Percentiles rank a stretch among this genome's conserved stretches.
These are phyloP conservation scores for Paracoccidioides lutzii DNA, from an alignment of 2,329 filamentous ascomycete genomes.

Conservation along the genomic window DNA sequence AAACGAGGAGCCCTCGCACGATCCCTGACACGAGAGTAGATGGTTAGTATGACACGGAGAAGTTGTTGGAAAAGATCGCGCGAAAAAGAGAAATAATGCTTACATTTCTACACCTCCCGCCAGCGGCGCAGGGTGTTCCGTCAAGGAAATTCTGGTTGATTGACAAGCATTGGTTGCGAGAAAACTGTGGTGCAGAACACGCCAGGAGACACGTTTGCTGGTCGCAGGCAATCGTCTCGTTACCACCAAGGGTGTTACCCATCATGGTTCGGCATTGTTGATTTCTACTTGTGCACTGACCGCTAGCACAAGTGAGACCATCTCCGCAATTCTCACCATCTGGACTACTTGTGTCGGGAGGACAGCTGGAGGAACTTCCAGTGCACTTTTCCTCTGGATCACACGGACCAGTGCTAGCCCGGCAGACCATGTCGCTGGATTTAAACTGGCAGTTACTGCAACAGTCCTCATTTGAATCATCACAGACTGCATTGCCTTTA, in stretches of 20 bases:
- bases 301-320: conserved; percentile 64
- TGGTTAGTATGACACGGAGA: not conserved
- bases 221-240: conserved; percentile 70
- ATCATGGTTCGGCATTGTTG: conserved; percentile 78
- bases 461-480: conserved; percentile 40
- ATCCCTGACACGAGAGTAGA: conserved; percentile 38
- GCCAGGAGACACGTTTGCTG: conserved; percentile 59
- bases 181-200: conserved; percentile 60
- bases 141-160: conserved; percentile 85
- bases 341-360: conserved; percentile 52
- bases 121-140: conserved; percentile 70
- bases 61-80: not conserved
- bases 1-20: conserved; percentile 58
- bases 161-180: conserved; percentile 52
- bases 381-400: conserved; percentile 76
- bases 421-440: conserved; percentile 59
- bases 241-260: conserved; percentile 58
- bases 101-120: conserved; percentile 62
- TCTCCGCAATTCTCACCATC: conserved; percentile 62
- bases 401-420: conserved; percentile 64
- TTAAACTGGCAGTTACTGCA: conserved; percentile 33
- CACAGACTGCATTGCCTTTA: conserved; percentile 59
- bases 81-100: conserved; percentile 16
- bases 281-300: conserved; percentile 87
- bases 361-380: conserved; percentile 60